Percentiles rank a stretch among this genome's conserved stretches.
Conservation (phyloP, 2,329 filamentous ascomycete species). For the Colletotrichum caudatum region DNA sequence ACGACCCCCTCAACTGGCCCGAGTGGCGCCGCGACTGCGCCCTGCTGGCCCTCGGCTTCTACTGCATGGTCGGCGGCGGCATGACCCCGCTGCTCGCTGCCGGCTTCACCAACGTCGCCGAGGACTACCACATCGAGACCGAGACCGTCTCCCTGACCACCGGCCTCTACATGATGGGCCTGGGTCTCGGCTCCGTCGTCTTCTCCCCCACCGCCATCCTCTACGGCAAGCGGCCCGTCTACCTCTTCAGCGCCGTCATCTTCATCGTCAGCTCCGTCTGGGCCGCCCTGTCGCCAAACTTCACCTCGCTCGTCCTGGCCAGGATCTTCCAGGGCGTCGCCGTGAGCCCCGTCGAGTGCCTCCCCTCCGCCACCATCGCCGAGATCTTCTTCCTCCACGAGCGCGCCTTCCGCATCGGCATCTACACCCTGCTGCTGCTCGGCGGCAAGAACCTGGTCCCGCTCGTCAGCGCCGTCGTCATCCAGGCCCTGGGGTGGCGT, state of each 20-base stretch:
- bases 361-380: slow-evolving; percentile 92
- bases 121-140: slow-evolving; percentile 72
- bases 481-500: slow-evolving; percentile 82
- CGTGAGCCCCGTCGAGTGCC: slow-evolving; percentile 89
- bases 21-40: slow-evolving; percentile 83
- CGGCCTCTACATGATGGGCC: slow-evolving; percentile 92
- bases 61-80: slow-evolving; percentile 92
- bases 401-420: slow-evolving; percentile 89
- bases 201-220: slow-evolving; percentile 92
- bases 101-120: slow-evolving; percentile 85
- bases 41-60: slow-evolving; percentile 85
- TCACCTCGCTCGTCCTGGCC: slow-evolving; percentile 81
- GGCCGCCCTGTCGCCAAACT: slow-evolving; percentile 87
- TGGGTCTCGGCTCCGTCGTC: slow-evolving; percentile 86
- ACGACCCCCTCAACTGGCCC: slow-evolving; percentile 95
- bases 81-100: slow-evolving; percentile 93
- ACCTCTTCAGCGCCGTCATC: slow-evolving; percentile 80
- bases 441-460: slow-evolving; percentile 94
- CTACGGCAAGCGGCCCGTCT: slow-evolving; percentile 91
- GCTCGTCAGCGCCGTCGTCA: slow-evolving; percentile 86
- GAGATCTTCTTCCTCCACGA: slow-evolving; percentile 98
- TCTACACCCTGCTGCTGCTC: slow-evolving; percentile 89
- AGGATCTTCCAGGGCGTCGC: slow-evolving; percentile 89
- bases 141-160: slow-evolving; percentile 87
- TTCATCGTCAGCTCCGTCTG: slow-evolving; percentile 83